These are phyloP conservation scores for Pinus taeda DNA, from an alignment of 75 land plant genomes.

Conservation along the genomic window DNA sequence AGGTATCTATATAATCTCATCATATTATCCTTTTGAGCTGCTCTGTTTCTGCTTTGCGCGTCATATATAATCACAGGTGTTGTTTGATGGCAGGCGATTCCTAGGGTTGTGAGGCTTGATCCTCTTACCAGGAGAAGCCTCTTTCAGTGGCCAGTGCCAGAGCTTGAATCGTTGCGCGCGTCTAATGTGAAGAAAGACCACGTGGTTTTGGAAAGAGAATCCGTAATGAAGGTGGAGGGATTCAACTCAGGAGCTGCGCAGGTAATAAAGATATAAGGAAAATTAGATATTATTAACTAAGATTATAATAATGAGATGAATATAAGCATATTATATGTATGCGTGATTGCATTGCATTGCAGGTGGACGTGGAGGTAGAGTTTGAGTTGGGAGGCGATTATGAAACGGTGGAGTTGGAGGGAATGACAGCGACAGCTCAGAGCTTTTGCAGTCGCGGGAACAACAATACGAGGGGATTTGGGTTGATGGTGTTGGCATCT, in stretches of 20 bases:
- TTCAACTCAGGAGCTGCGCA: constrained; percentile 5
- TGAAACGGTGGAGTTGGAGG: neutral
- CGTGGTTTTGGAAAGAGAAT: neutral
- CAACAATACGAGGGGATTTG: neutral
- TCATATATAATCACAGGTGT: too few species aligned
- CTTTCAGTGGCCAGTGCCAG: constrained; percentile 69
- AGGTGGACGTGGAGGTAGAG: constrained; percentile 2
- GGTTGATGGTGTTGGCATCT: constrained; percentile 1
- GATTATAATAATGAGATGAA: too few species aligned
- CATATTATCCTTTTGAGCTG: neutral
- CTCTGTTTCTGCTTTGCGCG: too few species aligned
- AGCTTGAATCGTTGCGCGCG: constrained; percentile 37
- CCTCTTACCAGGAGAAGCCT: constrained; percentile 32
- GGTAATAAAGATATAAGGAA: neutral
- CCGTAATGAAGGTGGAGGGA: neutral
- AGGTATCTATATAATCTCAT: constrained; percentile 10
- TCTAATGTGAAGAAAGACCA: neutral
- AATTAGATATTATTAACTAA: too few species aligned
- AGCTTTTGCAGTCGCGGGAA: neutral
- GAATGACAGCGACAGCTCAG: constrained; percentile 2
- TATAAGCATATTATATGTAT: neutral
- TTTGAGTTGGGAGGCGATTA: neutral
- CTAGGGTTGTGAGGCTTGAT: constrained; percentile 58
- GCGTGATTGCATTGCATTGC: neutral
- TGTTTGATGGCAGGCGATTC: constrained; percentile 39